Evolutionary conservation across 2,329 filamentous ascomycete genomes (phyloP).

Genomic region (Aspergillus neoniger): DNA sequence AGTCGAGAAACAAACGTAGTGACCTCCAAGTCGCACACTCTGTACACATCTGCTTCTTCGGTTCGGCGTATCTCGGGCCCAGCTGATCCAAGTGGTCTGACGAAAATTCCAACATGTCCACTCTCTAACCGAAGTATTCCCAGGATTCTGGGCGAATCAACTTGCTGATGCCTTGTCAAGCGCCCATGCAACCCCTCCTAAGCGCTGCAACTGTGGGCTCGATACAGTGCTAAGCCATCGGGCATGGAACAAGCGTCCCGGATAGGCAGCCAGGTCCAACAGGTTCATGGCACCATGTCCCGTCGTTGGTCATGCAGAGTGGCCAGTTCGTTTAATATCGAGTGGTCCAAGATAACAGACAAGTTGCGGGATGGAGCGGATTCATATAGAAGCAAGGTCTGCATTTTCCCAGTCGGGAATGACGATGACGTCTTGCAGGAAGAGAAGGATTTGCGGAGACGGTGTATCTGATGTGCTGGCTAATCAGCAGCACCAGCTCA

Average conservation of each 20-base stretch:
- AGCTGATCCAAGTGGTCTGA: not conserved
- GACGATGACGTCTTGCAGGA: not conserved
- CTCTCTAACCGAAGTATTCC: not conserved
- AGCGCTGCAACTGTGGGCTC: not conserved
- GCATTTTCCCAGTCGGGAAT: conserved; percentile 9
- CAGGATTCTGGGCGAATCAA: not conserved
- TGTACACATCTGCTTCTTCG: not conserved
- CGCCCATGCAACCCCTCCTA: not conserved
- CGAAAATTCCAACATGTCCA: not conserved
- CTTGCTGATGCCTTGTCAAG: not conserved
- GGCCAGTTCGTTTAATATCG: not conserved
- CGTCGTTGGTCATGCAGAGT: not conserved
- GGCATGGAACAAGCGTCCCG: not conserved
- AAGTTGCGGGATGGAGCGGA: not conserved
- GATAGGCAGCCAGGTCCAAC: not conserved
- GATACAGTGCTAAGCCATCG: not conserved
- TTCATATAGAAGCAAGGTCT: not conserved
- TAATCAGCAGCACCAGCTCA: not conserved
- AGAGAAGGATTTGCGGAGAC: not conserved
- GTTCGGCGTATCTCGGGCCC: not conserved
- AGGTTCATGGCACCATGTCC: not conserved
- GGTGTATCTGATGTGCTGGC: not conserved
- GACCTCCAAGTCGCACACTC: not conserved
- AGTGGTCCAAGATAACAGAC: not conserved
- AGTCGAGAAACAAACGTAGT: not conserved